These are phyloP conservation scores for Petunia axillaris DNA, from an alignment of 257 asterid species.

Conservation along the genomic window DNA sequence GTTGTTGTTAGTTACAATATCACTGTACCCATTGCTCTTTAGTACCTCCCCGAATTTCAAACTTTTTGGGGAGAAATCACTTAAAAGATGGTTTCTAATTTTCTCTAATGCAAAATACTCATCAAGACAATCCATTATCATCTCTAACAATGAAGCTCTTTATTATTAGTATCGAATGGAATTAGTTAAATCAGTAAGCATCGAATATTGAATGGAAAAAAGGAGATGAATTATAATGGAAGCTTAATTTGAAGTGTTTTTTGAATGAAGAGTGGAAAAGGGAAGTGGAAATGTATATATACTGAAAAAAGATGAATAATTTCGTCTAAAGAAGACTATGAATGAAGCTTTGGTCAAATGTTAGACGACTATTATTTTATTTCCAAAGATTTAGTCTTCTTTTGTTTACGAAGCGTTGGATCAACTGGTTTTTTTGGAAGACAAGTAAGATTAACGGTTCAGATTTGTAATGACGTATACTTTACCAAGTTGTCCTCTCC, in stretches of 20 bases:
- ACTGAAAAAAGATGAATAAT: not conserved
- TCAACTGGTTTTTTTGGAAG: not conserved
- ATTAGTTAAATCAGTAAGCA: too few species aligned
- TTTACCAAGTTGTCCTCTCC: not conserved
- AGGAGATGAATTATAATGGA: not conserved
- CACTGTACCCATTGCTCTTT: slow-evolving; percentile 2
- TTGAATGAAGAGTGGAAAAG: not conserved
- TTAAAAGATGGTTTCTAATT: slow-evolving; percentile 49
- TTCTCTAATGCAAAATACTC: not conserved
- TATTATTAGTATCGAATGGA: too few species aligned
- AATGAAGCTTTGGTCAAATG: slow-evolving; percentile 18
- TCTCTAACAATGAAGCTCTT: too few species aligned
- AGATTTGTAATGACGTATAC: not conserved
- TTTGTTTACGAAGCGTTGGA: not conserved
- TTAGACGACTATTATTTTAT: not conserved
- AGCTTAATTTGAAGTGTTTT: not conserved
- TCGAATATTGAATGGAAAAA: too few species aligned
- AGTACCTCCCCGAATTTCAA: slow-evolving; percentile 9
- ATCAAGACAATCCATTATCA: slow-evolving; percentile 14
- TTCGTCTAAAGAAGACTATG: not conserved
- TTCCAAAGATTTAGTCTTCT: slow-evolving; percentile 11
- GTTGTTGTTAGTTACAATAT: not conserved
- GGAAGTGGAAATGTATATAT: not conserved
- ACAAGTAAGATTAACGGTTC: not conserved
- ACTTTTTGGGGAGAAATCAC: slow-evolving; percentile 36